Percentiles rank a stretch among this genome's conserved stretches.
phyloP scores from a whole-genome alignment of 371 early-diverging fungal genomes.

The Dichotomocladium elegans region DNA sequence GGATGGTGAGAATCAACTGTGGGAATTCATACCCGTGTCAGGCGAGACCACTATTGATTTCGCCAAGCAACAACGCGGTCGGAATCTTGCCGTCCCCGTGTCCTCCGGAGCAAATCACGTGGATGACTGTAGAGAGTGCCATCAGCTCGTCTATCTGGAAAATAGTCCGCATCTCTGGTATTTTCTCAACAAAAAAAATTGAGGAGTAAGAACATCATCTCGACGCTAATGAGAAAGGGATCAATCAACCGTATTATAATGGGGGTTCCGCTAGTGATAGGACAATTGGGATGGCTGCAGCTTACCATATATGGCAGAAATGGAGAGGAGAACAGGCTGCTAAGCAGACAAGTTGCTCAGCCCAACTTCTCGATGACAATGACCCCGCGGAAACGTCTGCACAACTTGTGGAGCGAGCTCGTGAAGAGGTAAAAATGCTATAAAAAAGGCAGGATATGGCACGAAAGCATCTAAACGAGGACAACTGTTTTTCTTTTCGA shows the following conservation, averaged over 20 bases:
- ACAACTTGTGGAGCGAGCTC: too few relatives aligned
- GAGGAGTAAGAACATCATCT: background rate
- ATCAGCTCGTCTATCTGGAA: slow-evolving; percentile 24
- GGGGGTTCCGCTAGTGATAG: slow-evolving; percentile 37
- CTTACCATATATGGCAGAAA: slow-evolving; percentile 41
- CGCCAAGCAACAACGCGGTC: too few relatives aligned
- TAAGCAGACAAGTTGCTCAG: too few relatives aligned
- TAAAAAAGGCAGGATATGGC: slow-evolving; percentile 10
- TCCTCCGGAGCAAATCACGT: background rate
- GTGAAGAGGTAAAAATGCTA: slow-evolving; percentile 1
- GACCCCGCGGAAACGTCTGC: background rate
- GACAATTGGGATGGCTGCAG: slow-evolving; percentile 46
- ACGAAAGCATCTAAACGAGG: slow-evolving; percentile 10
- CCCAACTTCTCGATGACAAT: background rate
- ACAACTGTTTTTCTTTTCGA: background rate
- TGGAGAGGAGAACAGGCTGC: slow-evolving; percentile 33
- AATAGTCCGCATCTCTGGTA: slow-evolving; percentile 26
- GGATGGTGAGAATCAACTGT: slow-evolving; percentile 45
- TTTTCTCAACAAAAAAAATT: too few relatives aligned
- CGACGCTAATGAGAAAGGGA: background rate
- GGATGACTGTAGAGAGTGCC: slow-evolving; percentile 34
- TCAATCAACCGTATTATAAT: too few relatives aligned
- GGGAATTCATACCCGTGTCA: slow-evolving; percentile 30
- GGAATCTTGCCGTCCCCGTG: too few relatives aligned
- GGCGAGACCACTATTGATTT: background rate